These are phyloP conservation scores for Penicillium sclerotigenum DNA, from an alignment of 2,329 filamentous ascomycete genomes.

Conservation along the genomic window DNA sequence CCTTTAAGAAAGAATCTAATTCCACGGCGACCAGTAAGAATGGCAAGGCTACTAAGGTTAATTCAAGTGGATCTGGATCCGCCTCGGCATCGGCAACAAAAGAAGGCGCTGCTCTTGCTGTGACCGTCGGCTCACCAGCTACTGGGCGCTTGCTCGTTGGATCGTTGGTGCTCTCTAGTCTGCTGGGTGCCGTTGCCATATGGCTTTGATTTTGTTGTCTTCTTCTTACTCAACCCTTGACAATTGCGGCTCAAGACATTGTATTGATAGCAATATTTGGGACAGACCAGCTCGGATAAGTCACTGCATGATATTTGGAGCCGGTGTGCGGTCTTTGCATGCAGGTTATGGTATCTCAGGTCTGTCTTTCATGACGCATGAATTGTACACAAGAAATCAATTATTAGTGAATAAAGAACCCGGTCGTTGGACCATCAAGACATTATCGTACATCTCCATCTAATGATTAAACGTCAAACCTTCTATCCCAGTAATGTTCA, in stretches of 20 bases:
- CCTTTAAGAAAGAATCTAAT: conserved; percentile 21
- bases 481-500: conserved; percentile 17
- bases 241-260: neutral
- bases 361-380: conserved; percentile 9
- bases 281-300: conserved; percentile 12
- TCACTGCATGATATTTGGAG: neutral
- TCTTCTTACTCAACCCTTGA: neutral
- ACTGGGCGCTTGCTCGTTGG: conserved; percentile 17
- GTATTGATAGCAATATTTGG: conserved; percentile 19
- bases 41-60: conserved; percentile 9
- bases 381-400: conserved; percentile 6
- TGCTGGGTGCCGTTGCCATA: conserved; percentile 22
- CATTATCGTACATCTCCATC: neutral
- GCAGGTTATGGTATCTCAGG: conserved; percentile 4
- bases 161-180: conserved; percentile 21
- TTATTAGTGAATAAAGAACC: neutral
- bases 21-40: conserved; percentile 10
- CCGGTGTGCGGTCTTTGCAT: conserved; percentile 1
- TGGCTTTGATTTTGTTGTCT: conserved; percentile 19
- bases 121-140: conserved; percentile 10
- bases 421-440: neutral
- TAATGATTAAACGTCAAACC: conserved; percentile 11
- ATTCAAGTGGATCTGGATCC: neutral
- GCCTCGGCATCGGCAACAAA: conserved; percentile 3
- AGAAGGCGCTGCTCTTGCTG: conserved; percentile 1